Percentiles rank a stretch among this genome's conserved stretches.
Conservation (phyloP, 2,329 filamentous ascomycete species). For the Epichloe uncinata region DNA sequence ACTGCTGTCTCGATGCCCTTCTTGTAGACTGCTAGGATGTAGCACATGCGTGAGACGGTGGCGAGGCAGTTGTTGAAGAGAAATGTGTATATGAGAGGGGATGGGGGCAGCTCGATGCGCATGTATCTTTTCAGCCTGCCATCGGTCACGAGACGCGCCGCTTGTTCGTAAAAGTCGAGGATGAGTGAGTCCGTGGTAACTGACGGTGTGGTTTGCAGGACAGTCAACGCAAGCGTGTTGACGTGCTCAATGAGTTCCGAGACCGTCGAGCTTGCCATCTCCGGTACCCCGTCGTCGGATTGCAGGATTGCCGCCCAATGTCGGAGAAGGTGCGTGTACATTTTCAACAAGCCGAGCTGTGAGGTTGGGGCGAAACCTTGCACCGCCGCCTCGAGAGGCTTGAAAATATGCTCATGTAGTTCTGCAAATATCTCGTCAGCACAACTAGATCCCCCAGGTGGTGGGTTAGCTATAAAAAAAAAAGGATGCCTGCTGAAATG, state of each 20-base stretch:
- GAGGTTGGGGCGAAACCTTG: constrained; percentile 36
- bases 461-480: too few relatives aligned
- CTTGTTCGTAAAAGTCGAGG: constrained; percentile 56
- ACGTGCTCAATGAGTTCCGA: constrained; percentile 32
- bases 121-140: constrained; percentile 37
- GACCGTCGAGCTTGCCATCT: constrained; percentile 24
- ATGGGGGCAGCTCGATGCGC: constrained; percentile 54
- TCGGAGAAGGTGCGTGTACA: constrained; percentile 55
- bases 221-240: constrained; percentile 43
- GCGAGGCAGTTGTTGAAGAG: constrained; percentile 52
- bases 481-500: constrained; percentile 16
- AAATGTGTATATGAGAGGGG: constrained; percentile 55
- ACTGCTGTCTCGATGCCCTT: constrained; percentile 55
- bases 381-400: constrained; percentile 36
- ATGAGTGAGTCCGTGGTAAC: constrained; percentile 39
- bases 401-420: constrained; percentile 33
- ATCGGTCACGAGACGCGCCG: constrained; percentile 42
- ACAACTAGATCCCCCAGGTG: neutral
- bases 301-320: constrained; percentile 40
- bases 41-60: constrained; percentile 54
- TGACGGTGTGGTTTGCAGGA: constrained; percentile 39
- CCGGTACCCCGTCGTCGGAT: constrained; percentile 22
- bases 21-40: constrained; percentile 60
- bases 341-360: constrained; percentile 45
- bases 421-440: constrained; percentile 24